Evolutionary conservation across 1,284 basidiomycete species (phyloP), one percentile per base, ranked within the genome.

Genomic region (Athelia sp.): DNA sequence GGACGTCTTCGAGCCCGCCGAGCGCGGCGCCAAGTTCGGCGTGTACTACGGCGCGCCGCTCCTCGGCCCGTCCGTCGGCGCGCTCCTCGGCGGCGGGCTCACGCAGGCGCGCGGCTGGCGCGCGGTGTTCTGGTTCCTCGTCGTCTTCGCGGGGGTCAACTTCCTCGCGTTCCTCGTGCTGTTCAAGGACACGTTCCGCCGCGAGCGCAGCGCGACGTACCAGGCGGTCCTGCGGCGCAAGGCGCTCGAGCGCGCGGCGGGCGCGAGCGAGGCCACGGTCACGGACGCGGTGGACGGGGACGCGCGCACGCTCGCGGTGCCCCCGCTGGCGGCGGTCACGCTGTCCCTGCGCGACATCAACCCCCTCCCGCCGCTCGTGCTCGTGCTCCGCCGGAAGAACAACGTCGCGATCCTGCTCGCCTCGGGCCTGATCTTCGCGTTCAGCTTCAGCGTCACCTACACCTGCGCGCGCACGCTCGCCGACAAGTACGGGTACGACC

Each of bases 181-280:
- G 53, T 86, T 92, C 71, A 81, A 81, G 48, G 92, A 94, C 58
- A 92, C 90, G 1, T 94, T 90, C 71, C 78, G 92, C 14, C 71
- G 75, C 49, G 89, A 93, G 62, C 82, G 92, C 22, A 91, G 88
- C 53, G 65, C 85, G 31, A 78, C 82, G 8, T 94, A 93, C 61
- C 88, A 90, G 61, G 72, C 70, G 45, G 81, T 81, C 3, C 63
- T 85, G 23, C 71, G 60, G 52, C 18, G 43, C 14, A 9, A 21
- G 15, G 9, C 18, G 15, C 18, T 59, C 47, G 43, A 44, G 22
- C 18, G 18, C 23, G 43, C 15, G 14, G 8, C 10, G 17, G 15
- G 9, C 9, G 15, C 18, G 4, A 23, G 24, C 43, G 4, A 44
- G 18, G n/a, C 22, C 6, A 26, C 23, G 21, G 24, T 44, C 14